Evolutionary conservation across 305 asterid species (phyloP).

Genomic region (Fraxinus baroniana): DNA sequence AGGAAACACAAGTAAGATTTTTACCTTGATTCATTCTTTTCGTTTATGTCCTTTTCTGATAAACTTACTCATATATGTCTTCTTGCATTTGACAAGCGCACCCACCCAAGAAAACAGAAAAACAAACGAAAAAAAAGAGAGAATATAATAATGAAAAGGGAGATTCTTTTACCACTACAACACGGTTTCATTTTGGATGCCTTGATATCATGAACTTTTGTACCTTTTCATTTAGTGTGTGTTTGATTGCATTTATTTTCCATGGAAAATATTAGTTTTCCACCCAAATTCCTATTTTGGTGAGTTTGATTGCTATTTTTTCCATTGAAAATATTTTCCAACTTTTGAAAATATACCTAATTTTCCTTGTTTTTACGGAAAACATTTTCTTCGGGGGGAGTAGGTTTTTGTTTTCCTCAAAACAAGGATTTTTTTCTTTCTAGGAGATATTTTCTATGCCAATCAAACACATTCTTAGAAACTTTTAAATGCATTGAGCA

Average conservation of each 20-base stretch:
- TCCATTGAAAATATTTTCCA: too few species aligned
- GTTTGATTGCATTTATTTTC: too few species aligned
- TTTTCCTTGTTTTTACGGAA: too few species aligned
- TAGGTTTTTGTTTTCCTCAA: too few species aligned
- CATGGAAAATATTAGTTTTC: too few species aligned
- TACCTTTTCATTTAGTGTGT: not conserved
- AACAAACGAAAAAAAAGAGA: not conserved
- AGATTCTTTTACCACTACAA: not conserved
- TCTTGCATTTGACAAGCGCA: not conserved
- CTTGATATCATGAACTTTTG: not conserved
- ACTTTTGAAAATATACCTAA: too few species aligned
- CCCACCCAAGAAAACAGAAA: not conserved
- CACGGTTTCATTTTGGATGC: not conserved
- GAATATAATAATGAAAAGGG: not conserved
- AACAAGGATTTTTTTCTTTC: too few species aligned
- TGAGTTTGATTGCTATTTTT: too few species aligned
- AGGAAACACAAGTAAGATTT: conserved; percentile 67
- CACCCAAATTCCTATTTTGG: too few species aligned
- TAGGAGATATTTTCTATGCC: too few species aligned
- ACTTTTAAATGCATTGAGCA: not conserved
- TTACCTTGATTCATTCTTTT: conserved; percentile 21
- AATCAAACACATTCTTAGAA: too few species aligned
- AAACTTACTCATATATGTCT: not conserved
- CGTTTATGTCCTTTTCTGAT: not conserved
- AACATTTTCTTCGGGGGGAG: too few species aligned